Conservation (phyloP, 352 stramenopile genomes). For the Thalassiosira oceanica region DNA sequence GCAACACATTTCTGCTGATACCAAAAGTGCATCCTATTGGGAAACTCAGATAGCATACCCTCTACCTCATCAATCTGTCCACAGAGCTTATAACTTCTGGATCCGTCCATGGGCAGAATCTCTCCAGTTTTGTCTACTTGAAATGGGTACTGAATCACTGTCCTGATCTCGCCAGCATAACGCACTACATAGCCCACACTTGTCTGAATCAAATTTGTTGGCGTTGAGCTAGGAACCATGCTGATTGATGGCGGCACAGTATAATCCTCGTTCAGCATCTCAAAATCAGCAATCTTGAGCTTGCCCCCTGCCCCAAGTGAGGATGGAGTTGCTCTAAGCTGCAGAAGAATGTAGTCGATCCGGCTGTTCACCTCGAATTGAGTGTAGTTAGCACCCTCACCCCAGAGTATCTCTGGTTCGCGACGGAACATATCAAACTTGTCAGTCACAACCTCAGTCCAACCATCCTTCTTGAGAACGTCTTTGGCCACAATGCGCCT, state of each 20-base stretch:
- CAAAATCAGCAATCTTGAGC: constrained; percentile 5
- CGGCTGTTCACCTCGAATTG: constrained; percentile 1
- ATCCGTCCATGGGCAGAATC: constrained; percentile 41
- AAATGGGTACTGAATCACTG: constrained; percentile 38
- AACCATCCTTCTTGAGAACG: neutral
- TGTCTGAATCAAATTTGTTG: constrained; percentile 19
- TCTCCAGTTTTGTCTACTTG: constrained; percentile 39
- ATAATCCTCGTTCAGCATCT: constrained; percentile 7
- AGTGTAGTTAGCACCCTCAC: constrained; percentile 23
- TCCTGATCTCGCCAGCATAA: constrained; percentile 43
- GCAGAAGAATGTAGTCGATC: constrained; percentile 11
- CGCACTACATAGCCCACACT: constrained; percentile 35
- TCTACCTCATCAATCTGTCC: constrained; percentile 47
- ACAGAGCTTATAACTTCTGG: constrained; percentile 26
- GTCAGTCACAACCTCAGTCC: constrained; percentile 12
- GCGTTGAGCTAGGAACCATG: constrained; percentile 6
- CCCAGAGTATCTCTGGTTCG: too few species aligned
- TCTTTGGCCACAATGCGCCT: constrained; percentile 1
- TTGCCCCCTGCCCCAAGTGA: neutral
- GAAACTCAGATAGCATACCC: constrained; percentile 17
- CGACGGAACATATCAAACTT: constrained; percentile 37
- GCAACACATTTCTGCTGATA: constrained; percentile 9
- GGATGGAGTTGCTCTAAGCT: neutral
- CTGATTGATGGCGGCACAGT: constrained; percentile 13
- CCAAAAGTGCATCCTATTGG: constrained; percentile 41